Conservation (phyloP, 1,284 basidiomycete genomes). For the Wallemia ichthyophaga region DNA sequence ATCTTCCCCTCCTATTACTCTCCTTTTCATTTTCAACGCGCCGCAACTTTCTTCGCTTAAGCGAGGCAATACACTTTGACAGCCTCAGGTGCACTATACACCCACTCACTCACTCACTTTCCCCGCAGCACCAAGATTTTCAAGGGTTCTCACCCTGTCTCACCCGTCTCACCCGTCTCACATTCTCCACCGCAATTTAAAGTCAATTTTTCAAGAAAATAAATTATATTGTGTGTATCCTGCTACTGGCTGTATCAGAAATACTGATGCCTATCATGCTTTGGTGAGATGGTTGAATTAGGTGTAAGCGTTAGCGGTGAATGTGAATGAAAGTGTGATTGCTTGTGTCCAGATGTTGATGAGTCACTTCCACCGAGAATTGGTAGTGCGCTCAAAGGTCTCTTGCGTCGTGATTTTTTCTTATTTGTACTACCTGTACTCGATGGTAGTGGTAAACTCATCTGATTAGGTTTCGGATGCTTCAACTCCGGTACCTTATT, state of each 20-base stretch:
- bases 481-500: not conserved
- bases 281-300: not conserved
- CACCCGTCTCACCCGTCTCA: not conserved
- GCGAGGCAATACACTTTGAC: not conserved
- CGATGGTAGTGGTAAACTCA: not conserved
- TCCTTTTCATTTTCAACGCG: not conserved
- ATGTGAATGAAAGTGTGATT: not conserved
- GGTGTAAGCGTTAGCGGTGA: not conserved
- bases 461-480: not conserved
- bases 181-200: too few species aligned
- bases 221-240: too few species aligned
- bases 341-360: too few species aligned
- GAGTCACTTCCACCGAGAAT: not conserved
- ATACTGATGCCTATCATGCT: not conserved
- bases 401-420: not conserved
- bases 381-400: not conserved
- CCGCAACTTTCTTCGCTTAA: not conserved
- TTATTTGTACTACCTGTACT: not conserved
- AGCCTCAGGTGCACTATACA: not conserved
- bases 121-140: too few species aligned
- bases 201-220: too few species aligned
- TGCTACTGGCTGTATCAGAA: not conserved
- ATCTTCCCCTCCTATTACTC: not conserved
- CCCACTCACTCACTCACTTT: not conserved
- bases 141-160: not conserved